Base-by-base conservation (phyloP, 306 rosid genomes). In the Spatholobus suberectus region DNA sequence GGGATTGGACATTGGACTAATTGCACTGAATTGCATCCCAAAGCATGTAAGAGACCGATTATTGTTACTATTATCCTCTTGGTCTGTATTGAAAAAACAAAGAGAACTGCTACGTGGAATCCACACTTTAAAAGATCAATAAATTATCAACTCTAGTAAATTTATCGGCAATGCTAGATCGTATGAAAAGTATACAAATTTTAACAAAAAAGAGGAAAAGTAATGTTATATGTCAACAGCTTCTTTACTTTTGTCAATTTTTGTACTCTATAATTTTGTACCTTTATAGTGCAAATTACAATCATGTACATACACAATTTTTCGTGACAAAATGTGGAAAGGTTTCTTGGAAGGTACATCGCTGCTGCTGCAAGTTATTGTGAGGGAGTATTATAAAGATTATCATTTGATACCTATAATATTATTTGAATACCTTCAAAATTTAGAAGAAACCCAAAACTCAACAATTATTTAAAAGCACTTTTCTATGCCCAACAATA, bases 401-500 rank as follows among this genome's bases (percentile, higher is more conserved):
- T 0, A 57, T 21, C 34, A 10, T 17, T 1, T 21, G 26, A 27
- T 27, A 12, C 3, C 20, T 11, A 15, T 62, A 27, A 27, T 6
- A 29, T 62, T 0, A 24, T 18, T 54, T 5, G 3, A 54, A 54
- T 58, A 8, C 15, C 2, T 61, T 41, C 46, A 62, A 11, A 77
- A 62, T 17, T 41, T 32, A 34, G 27, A 72, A 79, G 41, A 10
- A 52, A 51, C 40, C 34, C 41, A 46, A 46, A 20, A 9, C 29
- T n/a, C 13, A 62, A 5, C 32, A 17, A 23, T 23, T 38, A 51
- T 49, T 20, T 41, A 40, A 41, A 65, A 74, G 38, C 43, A 18
- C 63, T 43, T 58, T 26, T 70, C 18, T 9, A 80, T 20, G 32
- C 37, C 84, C 51, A 69, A 40, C 24, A 75, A 32, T 40, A 38